A percentile compares a stretch with the other conserved stretches of the same genome.
Conservation (phyloP, 495 filamentous ascomycete species). For the Xylaria venustula region DNA sequence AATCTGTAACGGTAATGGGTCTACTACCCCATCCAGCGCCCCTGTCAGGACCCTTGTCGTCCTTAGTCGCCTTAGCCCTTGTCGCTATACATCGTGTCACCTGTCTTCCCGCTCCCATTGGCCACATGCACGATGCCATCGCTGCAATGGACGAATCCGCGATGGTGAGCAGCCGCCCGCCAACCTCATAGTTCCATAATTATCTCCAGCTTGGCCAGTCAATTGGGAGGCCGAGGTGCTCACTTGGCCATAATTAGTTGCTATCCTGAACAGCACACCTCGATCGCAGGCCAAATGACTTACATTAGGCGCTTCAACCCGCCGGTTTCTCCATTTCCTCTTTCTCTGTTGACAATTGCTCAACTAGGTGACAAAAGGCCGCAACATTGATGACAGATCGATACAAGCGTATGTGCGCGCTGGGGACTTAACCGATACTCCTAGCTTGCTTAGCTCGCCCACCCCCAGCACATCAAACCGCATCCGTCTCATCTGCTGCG, state of each 20-base stretch:
- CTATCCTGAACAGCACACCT: background rate
- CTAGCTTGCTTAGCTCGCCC: slow-evolving; percentile 44
- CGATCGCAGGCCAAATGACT: background rate
- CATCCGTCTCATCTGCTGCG: slow-evolving; percentile 40
- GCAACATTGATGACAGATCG: background rate
- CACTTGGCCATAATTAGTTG: slow-evolving; percentile 5
- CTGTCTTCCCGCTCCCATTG: slow-evolving; percentile 18
- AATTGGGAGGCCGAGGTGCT: slow-evolving; percentile 22
- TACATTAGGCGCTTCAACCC: slow-evolving; percentile 9
- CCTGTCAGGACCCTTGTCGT: slow-evolving; percentile 5
- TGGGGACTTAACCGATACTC: slow-evolving; percentile 4
- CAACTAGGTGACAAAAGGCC: background rate
- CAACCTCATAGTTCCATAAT: slow-evolving; percentile 23
- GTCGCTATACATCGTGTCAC: slow-evolving; percentile 21
- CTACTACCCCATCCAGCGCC: background rate
- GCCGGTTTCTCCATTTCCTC: background rate
- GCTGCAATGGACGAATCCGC: slow-evolving; percentile 30
- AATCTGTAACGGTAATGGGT: slow-evolving; percentile 10
- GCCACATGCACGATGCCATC: slow-evolving; percentile 15
- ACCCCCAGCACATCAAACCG: slow-evolving; percentile 43
- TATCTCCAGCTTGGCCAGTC: slow-evolving; percentile 23
- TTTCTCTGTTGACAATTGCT: background rate
- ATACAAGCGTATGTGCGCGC: background rate
- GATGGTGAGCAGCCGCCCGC: slow-evolving; percentile 25
- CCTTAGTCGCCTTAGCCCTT: background rate